Evolutionary conservation across 2,329 filamentous ascomycete genomes (phyloP).

Genomic region (Trichoderma semiorbis): DNA sequence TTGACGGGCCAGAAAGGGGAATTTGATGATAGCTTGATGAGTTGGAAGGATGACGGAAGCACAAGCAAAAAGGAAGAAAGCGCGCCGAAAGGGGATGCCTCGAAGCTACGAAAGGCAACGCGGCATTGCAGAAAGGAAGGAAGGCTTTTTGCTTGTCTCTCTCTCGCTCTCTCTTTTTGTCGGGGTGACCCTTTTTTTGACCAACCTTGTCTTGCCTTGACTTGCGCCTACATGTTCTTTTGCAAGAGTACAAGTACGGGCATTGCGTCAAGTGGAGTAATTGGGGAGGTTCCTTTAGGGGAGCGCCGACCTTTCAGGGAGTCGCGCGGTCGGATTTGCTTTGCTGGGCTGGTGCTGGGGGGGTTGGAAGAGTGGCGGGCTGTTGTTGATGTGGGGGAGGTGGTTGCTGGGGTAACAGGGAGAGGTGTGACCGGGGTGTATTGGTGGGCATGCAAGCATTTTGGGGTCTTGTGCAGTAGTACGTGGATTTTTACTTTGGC

Average conservation of each 20-base stretch:
- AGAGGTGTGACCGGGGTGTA: neutral
- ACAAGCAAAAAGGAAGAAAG: neutral
- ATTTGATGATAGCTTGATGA: neutral
- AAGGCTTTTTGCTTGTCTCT: neutral
- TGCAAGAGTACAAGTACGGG: neutral
- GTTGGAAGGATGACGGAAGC: neutral
- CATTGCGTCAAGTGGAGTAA: conserved; percentile 17
- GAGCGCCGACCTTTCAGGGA: conserved; percentile 13
- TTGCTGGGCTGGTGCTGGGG: neutral
- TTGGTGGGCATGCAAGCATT: conserved; percentile 11
- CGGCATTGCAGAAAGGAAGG: conserved; percentile 6
- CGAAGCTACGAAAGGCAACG: neutral
- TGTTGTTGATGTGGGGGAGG: conserved; percentile 23
- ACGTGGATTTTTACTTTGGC: neutral
- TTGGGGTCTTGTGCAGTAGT: neutral
- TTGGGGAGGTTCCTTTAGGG: conserved; percentile 1
- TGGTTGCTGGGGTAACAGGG: conserved; percentile 21
- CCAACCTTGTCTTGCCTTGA: neutral
- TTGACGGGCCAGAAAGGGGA: neutral
- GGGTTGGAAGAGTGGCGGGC: neutral
- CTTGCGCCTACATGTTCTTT: conserved; percentile 12
- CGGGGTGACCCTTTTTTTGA: neutral
- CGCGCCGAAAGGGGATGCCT: conserved; percentile 8
- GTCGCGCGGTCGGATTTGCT: neutral
- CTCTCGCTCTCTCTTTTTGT: neutral